These are phyloP conservation scores for Talaromyces sp. DNA, from an alignment of 2,329 filamentous ascomycete genomes.

Conservation along the genomic window DNA sequence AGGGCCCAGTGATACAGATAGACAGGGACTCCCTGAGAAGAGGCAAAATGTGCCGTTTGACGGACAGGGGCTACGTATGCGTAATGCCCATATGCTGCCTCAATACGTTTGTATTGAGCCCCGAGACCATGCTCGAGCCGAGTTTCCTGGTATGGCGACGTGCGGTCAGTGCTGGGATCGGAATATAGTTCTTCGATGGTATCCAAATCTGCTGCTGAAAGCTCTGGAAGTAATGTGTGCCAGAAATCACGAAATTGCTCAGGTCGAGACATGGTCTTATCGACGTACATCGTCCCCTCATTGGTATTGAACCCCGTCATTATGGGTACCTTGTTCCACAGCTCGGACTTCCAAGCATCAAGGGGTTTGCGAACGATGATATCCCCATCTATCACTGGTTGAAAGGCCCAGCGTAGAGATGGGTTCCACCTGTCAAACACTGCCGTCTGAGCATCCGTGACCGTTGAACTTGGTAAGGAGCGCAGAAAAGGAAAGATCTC, in stretches of 20 bases:
- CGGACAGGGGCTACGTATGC: conserved; percentile 49
- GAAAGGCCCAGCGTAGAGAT: conserved; percentile 57
- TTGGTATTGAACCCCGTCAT: conserved; percentile 69
- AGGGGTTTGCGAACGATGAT: conserved; percentile 58
- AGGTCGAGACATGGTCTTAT: conserved; percentile 45
- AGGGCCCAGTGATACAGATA: conserved; percentile 56
- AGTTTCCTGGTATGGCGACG: background rate
- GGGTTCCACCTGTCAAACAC: conserved; percentile 48
- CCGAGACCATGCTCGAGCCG: conserved; percentile 36
- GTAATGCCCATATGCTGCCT: conserved; percentile 50
- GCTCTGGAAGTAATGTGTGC: conserved; percentile 55
- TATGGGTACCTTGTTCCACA: conserved; percentile 57
- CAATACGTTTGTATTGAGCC: conserved; percentile 50
- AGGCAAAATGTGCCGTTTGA: conserved; percentile 44
- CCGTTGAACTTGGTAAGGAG: conserved; percentile 32
- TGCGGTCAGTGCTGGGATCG: conserved; percentile 41
- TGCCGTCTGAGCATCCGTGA: conserved; percentile 40
- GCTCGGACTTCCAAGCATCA: conserved; percentile 53
- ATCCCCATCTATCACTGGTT: conserved; percentile 63
- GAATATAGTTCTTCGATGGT: conserved; percentile 61
- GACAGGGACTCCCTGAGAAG: conserved; percentile 36
- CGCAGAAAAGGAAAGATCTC: conserved; percentile 44
- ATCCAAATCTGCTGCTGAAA: conserved; percentile 52
- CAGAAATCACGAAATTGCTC: conserved; percentile 61
- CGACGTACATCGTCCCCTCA: conserved; percentile 64